Evolutionary conservation across 176 grass and related monocot species (phyloP), one percentile per base, ranked within the genome.

Genomic region (Miscanthus lutarioriparius): DNA sequence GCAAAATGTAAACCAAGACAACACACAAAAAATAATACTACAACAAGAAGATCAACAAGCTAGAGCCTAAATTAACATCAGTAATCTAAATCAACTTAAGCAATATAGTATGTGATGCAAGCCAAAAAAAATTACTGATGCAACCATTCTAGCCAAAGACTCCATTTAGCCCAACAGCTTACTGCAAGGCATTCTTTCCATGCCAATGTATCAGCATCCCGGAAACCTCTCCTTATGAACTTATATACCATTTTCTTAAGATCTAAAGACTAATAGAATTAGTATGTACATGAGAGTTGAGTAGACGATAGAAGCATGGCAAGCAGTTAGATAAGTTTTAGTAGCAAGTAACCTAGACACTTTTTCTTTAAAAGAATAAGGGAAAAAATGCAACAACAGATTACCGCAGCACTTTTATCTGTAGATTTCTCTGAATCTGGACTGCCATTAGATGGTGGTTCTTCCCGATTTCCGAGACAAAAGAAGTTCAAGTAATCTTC

Each of bases 401-500:
- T 65, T 96, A 99, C 96, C 87, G 22, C 87, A 61, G 93, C 58
- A 86, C 83, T 93, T 71, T 83, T 93, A 48, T 90, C 88, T 49
- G 91, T 64, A 85, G 89, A 90, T 69, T 93, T 89, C 20, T 94
- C 86, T 72, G 76, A 81, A 9, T 83, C 86, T 2, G 58, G 71
- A 25, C 84, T 88, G 14, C 40, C 35, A 61, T 92, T 75, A n/a
- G 84, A 79, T 1, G 81, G 41, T 63, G 75, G 25, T 86, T 89
- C 81, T 92, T 98, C 96, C 76, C 93, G 80, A 49, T 93, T 95
- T 44, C 96, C 96, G 25, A 98, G 91, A 77, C 93, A 98, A 86
- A 87, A 98, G 74, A 98, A 98, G 89, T 98, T 99, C 72, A 99
- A 87, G 83, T 99, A 99, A 82, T 98, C 89, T 77, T 95, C 83